Percentiles rank a stretch among this genome's conserved stretches.
phyloP scores from a whole-genome alignment of 108 stramenopile genomes.

The Fragilariopsis cylindrus region DNA sequence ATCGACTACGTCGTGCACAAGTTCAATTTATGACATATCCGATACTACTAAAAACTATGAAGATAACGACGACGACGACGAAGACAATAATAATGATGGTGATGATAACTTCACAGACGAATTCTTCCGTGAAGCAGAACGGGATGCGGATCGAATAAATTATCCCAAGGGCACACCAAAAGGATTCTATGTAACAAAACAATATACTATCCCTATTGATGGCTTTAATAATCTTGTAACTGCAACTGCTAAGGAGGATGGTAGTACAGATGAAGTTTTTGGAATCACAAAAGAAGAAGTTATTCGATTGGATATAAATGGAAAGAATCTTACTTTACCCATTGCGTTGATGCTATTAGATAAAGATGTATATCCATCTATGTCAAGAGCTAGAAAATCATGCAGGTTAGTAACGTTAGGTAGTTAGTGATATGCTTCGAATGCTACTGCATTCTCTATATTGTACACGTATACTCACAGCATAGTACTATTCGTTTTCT shows the following conservation, averaged over 20 bases:
- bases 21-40: too few relatives aligned
- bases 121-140: slow-evolving; percentile 10
- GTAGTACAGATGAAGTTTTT: neutral
- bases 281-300: slow-evolving; percentile 21
- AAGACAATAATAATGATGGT: neutral
- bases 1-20: too few relatives aligned
- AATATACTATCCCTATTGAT: slow-evolving; percentile 1
- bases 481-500: neutral
- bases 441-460: neutral
- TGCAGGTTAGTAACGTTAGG: slow-evolving; percentile 40
- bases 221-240: neutral
- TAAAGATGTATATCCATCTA: slow-evolving; percentile 55
- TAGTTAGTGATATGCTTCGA: neutral
- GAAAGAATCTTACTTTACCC: slow-evolving; percentile 68
- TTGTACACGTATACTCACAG: neutral
- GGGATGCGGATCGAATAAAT: slow-evolving; percentile 7
- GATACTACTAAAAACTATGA: too few relatives aligned
- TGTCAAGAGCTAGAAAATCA: slow-evolving; percentile 76
- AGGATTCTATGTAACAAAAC: slow-evolving; percentile 1
- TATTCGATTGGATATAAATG: slow-evolving; percentile 47
- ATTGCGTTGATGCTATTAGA: slow-evolving; percentile 76
- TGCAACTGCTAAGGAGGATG: neutral
- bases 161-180: slow-evolving; percentile 6
- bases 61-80: neutral
- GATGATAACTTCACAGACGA: neutral